Evolutionary conservation across 2,329 filamentous ascomycete genomes (phyloP).

Genomic region (Alternaria panax): DNA sequence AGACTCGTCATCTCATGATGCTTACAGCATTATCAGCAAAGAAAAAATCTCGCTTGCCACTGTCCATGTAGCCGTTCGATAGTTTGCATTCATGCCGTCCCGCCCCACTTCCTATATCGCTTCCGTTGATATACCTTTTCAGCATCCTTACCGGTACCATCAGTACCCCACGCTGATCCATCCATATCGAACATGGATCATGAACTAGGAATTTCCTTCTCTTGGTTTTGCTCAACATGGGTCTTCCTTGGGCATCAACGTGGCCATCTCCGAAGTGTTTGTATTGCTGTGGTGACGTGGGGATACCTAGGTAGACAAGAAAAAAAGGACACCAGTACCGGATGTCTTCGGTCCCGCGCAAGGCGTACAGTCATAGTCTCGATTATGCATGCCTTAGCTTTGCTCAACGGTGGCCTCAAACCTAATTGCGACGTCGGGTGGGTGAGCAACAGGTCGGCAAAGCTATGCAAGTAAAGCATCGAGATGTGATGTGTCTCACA

Average conservation of each 20-base stretch:
- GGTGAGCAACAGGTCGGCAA: background rate
- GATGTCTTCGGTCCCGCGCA: background rate
- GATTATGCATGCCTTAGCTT: background rate
- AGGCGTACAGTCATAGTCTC: background rate
- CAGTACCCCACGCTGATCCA: constrained; percentile 4
- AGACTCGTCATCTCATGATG: background rate
- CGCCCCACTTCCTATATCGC: background rate
- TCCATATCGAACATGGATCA: background rate
- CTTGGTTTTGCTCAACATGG: background rate
- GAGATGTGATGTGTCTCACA: background rate
- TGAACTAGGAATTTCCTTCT: background rate
- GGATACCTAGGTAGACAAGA: background rate
- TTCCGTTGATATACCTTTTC: background rate
- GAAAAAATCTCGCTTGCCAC: constrained; percentile 2
- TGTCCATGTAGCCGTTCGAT: background rate
- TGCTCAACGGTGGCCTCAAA: background rate
- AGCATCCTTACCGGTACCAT: background rate
- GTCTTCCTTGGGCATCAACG: background rate
- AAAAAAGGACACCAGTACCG: background rate
- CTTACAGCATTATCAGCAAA: background rate
- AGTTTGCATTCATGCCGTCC: constrained; percentile 8
- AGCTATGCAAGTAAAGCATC: background rate
- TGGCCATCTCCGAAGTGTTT: constrained; percentile 1
- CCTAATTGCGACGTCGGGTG: background rate
- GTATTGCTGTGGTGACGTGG: background rate